A percentile compares a stretch with the other conserved stretches of the same genome.
Evolutionary conservation across 495 filamentous ascomycete species (phyloP).

Genomic region (Endocarpon pusillum): DNA sequence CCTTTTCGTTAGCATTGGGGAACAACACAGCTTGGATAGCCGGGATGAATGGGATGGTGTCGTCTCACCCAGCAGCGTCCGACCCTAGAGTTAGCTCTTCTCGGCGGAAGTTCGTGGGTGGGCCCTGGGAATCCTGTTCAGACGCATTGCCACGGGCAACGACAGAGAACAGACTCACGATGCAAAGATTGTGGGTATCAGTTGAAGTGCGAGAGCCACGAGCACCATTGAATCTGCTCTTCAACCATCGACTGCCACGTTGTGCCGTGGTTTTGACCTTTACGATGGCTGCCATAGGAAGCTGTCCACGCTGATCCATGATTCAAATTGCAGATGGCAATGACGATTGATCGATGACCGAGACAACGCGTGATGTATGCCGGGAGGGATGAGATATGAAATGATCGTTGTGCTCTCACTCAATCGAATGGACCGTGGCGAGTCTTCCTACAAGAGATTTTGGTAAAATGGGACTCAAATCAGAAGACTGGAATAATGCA

Average conservation of each 20-base stretch:
- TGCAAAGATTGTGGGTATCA: neutral
- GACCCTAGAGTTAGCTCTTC: constrained; percentile 26
- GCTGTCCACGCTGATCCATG: no score
- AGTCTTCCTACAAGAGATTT: no score
- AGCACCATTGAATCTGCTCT: constrained; percentile 18
- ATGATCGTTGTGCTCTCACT: no score
- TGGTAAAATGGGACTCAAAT: no score
- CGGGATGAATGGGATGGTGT: constrained; percentile 7
- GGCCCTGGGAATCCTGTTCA: no score
- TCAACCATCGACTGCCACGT: constrained; percentile 16
- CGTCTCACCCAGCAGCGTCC: constrained; percentile 28
- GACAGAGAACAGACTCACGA: neutral
- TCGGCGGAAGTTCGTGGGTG: constrained; percentile 29
- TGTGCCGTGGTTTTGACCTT: constrained; percentile 17
- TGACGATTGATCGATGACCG: constrained; percentile 13
- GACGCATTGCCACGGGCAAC: no score
- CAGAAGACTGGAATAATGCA: no score
- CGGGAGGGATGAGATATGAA: no score
- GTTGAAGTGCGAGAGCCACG: neutral
- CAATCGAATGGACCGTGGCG: no score
- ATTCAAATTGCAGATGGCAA: no score
- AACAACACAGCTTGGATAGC: constrained; percentile 14
- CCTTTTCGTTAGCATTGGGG: constrained; percentile 18
- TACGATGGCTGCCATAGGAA: constrained; percentile 18
- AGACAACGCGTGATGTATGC: constrained; percentile 14